A percentile compares a stretch with the other conserved stretches of the same genome.
These are phyloP conservation scores for Cladophialophora carrionii DNA, from an alignment of 2,329 filamentous ascomycete species.

Conservation along the genomic window DNA sequence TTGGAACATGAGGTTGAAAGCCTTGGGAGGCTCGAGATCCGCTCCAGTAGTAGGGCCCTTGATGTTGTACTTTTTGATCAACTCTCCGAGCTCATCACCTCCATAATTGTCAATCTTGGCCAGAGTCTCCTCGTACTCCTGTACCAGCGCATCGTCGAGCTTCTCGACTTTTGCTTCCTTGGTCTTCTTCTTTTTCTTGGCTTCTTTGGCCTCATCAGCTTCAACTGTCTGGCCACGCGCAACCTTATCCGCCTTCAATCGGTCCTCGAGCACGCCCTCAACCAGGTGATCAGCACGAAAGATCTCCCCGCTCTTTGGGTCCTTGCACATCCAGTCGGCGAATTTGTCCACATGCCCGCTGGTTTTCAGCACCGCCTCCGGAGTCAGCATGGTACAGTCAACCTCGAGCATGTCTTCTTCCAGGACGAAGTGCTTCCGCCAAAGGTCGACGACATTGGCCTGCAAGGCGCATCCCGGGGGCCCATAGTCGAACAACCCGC, in stretches of 20 bases:
- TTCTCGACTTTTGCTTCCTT: conserved; percentile 78
- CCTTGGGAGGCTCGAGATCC: conserved; percentile 76
- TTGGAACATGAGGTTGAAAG: conserved; percentile 99
- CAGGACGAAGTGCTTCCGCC: conserved; percentile 91
- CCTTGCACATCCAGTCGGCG: conserved; percentile 99
- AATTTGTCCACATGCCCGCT: conserved; percentile 97
- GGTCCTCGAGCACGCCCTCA: conserved; percentile 85
- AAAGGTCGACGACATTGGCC: conserved; percentile 83
- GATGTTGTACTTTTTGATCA: conserved; percentile 91
- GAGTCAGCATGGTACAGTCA: conserved; percentile 91
- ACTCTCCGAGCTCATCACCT: conserved; percentile 78
- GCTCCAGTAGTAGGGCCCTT: conserved; percentile 81
- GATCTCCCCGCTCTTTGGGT: conserved; percentile 96
- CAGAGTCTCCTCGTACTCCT: conserved; percentile 89
- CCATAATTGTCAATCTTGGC: conserved; percentile 96
- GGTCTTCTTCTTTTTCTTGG: conserved; percentile 86
- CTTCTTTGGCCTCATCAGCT: conserved; percentile 73
- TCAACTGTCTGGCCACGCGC: conserved; percentile 76
- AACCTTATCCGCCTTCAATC: conserved; percentile 88
- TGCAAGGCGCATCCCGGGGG: conserved; percentile 84
- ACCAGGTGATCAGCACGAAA: conserved; percentile 95
- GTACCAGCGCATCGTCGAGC: conserved; percentile 80
- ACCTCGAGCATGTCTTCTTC: conserved; percentile 96
- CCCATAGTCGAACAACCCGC: conserved; percentile 90
- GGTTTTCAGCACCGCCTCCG: conserved; percentile 91